phyloP scores from a whole-genome alignment of 1,139 yeast genomes.

The Lodderomyces beijingensis region DNA sequence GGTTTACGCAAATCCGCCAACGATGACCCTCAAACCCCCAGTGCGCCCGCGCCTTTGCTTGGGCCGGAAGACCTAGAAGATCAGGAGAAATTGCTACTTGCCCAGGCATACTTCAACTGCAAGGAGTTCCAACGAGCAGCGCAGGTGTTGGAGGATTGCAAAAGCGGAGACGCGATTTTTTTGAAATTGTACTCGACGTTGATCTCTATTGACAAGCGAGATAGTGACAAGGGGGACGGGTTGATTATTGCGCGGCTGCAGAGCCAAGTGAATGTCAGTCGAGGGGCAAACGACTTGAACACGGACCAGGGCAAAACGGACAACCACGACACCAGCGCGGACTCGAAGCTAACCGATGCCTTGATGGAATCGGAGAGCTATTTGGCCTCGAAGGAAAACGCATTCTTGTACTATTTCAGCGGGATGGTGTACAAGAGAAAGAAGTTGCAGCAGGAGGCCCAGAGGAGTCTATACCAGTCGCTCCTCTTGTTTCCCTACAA shows the following conservation, averaged over 20 bases:
- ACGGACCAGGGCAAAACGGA: constrained; percentile 11
- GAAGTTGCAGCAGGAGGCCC: constrained; percentile 57
- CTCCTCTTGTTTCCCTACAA: constrained; percentile 69
- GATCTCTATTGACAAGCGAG: constrained; percentile 69
- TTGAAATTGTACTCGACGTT: constrained; percentile 64
- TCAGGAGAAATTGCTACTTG: constrained; percentile 47
- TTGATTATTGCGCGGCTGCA: constrained; percentile 28
- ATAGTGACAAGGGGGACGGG: constrained; percentile 72
- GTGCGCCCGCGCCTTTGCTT: no score
- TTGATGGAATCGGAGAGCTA: constrained; percentile 34
- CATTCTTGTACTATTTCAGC: constrained; percentile 64
- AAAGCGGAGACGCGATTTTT: constrained; percentile 56
- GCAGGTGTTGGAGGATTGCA: constrained; percentile 48
- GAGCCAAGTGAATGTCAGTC: constrained; percentile 3
- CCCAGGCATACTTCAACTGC: constrained; percentile 72
- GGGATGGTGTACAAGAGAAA: constrained; percentile 65
- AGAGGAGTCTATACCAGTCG: constrained; percentile 54
- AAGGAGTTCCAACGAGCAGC: constrained; percentile 85
- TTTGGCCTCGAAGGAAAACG: constrained; percentile 34
- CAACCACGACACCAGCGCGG: constrained; percentile 15
- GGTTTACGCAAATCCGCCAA: constrained; percentile 21
- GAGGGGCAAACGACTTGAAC: constrained; percentile 1
- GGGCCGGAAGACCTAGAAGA: constrained; percentile 27
- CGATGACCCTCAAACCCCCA: background rate
- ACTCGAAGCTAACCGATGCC: constrained; percentile 38